Percentiles rank a stretch among this genome's conserved stretches.
These are phyloP conservation scores for Astragalus glycyphyllos DNA, from an alignment of 306 rosid genomes.

Conservation along the genomic window DNA sequence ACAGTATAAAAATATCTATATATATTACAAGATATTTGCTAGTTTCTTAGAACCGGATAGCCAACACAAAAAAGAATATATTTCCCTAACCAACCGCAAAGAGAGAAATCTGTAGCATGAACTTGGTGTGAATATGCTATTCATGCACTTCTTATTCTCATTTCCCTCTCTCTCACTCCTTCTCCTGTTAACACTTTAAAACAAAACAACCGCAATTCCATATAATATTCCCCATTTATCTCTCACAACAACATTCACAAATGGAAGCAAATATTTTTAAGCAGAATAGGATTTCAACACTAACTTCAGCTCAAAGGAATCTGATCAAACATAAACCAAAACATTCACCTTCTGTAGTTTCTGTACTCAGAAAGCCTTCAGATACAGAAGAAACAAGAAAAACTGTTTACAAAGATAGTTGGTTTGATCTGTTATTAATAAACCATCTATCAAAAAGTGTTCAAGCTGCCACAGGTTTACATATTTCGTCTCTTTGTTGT, in stretches of 20 bases:
- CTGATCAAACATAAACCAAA: slow-evolving; percentile 33
- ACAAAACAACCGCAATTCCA: slow-evolving; percentile 3
- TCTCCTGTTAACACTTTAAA: background rate
- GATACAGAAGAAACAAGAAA: slow-evolving; percentile 45
- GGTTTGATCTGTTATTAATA: slow-evolving; percentile 77
- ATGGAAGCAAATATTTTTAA: slow-evolving; percentile 67
- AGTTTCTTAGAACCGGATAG: too few species aligned
- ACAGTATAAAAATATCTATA: too few species aligned
- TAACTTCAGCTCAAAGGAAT: slow-evolving; percentile 41
- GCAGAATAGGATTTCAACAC: slow-evolving; percentile 41
- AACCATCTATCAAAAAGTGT: slow-evolving; percentile 68
- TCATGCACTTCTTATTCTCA: slow-evolving; percentile 49
- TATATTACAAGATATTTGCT: too few species aligned
- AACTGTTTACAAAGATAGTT: slow-evolving; percentile 59
- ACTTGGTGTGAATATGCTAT: slow-evolving; percentile 42
- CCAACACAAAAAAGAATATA: slow-evolving; percentile 32
- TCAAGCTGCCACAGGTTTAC: slow-evolving; percentile 83
- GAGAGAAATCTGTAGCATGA: slow-evolving; percentile 27
- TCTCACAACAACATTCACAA: background rate
- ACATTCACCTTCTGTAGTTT: slow-evolving; percentile 37
- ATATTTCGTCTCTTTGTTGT: background rate
- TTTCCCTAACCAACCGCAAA: background rate
- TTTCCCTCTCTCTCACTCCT: background rate
- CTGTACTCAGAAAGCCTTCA: slow-evolving; percentile 61
- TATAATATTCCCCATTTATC: slow-evolving; percentile 9